A percentile compares a stretch with the other conserved stretches of the same genome.
Evolutionary conservation across 2,329 filamentous ascomycete species (phyloP).

Genomic region (Aspergillus brasiliensis): DNA sequence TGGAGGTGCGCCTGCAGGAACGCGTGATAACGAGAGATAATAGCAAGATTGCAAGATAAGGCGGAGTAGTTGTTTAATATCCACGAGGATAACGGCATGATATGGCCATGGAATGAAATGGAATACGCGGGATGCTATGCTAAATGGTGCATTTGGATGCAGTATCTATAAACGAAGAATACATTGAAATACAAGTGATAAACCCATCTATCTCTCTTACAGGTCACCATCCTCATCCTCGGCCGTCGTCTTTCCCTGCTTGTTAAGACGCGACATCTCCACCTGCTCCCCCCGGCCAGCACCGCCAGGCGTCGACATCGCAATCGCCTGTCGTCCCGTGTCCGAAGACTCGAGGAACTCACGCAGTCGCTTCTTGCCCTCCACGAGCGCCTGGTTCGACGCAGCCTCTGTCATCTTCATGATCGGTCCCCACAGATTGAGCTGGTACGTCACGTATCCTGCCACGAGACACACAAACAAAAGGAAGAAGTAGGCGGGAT

Average conservation of each 20-base stretch:
- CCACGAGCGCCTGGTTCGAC: constrained; percentile 79
- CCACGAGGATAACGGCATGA: too few species aligned
- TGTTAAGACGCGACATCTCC: constrained; percentile 55
- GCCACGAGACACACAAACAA: constrained; percentile 74
- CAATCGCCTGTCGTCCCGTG: constrained; percentile 78
- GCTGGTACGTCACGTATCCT: constrained; percentile 85
- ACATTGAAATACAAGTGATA: constrained; percentile 16
- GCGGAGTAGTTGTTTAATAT: too few species aligned
- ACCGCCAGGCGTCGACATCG: constrained; percentile 60
- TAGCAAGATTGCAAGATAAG: background rate
- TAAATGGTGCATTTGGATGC: background rate
- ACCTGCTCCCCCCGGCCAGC: constrained; percentile 54
- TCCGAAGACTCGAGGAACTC: constrained; percentile 90
- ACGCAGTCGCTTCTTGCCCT: constrained; percentile 86
- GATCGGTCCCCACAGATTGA: constrained; percentile 96
- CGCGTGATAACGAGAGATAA: background rate
- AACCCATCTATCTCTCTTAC: constrained; percentile 18
- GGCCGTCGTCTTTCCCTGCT: constrained; percentile 24
- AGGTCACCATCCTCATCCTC: constrained; percentile 39
- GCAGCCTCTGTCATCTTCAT: constrained; percentile 93
- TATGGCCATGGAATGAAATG: too few species aligned
- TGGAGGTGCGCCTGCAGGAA: background rate
- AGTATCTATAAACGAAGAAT: background rate
- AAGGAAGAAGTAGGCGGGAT: constrained; percentile 89
- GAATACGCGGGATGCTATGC: background rate